Evolutionary conservation across 805 yeast species (phyloP), one percentile per base, ranked within the genome.

Genomic region (Cyberlindnera suaveolens): DNA sequence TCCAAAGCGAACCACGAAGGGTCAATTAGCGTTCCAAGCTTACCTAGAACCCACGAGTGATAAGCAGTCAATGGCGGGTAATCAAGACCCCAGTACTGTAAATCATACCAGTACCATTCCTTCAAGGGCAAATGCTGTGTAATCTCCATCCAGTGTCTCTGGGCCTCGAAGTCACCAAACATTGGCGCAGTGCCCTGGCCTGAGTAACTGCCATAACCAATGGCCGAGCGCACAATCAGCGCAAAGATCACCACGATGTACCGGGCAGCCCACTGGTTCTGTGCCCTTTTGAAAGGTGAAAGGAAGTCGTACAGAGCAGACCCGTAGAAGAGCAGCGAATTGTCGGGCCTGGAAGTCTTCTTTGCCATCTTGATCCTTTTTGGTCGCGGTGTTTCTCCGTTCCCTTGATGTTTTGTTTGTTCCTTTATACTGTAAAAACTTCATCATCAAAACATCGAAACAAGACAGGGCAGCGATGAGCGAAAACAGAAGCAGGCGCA

Each of bases 81-180:
- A 63, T 93, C 99, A 31, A 93, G 70, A 1, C 98, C 96, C 98
- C 99, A 93, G 66, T 91, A 89, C 52, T 80, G 79, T 36, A 89
- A 70, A 59, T 93, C 96, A 62, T 80, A 88, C 66, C 74, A 85
- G 59, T 93, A 93, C 99, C 99, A 93, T 48, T 83, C 53, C 0
- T 67, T 62, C 1, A 87, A 63, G 0, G 96, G 93, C 39, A 90
- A 61, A 52, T 80, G 78, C 33, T 72, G 78, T 0, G 98, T 91
- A 41, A 91, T 70, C 61, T 93, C 99, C 77, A 93, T 74, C 99
- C 99, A 93, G 62, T 91, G 99, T 51, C 99, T 75, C 62, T 93
- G 99, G 0, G 98, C 98, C 62, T 93, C 99, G 57, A 93, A 91
- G 60, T 93, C 99, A 6, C 99, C 99, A 67, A 70, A 80, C 77